Evolutionary conservation across 768 basidiomycete genomes (phyloP), one percentile per base, ranked within the genome.

Genomic region (Basidioascus undulatus): DNA sequence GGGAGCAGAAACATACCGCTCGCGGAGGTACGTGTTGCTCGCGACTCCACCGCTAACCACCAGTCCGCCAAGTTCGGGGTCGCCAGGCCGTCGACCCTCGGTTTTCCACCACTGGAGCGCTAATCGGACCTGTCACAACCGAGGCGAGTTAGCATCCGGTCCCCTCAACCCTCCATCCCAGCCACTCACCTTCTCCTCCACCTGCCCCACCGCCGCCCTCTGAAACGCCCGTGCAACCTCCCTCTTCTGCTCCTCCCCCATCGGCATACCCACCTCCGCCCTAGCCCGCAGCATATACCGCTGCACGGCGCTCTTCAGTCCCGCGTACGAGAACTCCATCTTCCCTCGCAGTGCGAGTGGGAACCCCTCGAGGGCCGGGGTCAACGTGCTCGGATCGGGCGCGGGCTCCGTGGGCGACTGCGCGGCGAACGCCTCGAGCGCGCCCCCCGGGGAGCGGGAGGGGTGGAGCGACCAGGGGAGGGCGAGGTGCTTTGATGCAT

Each of bases 21-120:
- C 44, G 13, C 82, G 63, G 42, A 96, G 59, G 48, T 65, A 72
- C 19, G 47, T 34, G 50, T 98, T 98, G 49, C 81, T 82, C 13
- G 87, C 89, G 0, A 98, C 89, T 2, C 89, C 89, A 0, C 89
- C 89, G 44, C 82, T 83, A 13, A 79, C 72, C 1, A 92, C 80
- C 20, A 96, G 48, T 40, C 74, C 63, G 10, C 55, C 56, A 4
- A 80, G 58, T 7, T 50, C 36, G 5, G 15, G 26, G 37, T 26
- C 39, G 24, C 32, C 23, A 26, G n/a, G 6, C 20, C 39, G 41
- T 20, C n/a, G n/a, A n/a, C 59, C 65, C 19, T 63, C 50, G 8
- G 51, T 43, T 39, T 49, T 40, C 44, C 70, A 71, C 61, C 55
- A 60, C 19, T 59, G 50, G 30, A 73, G 46, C 1, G 63, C 74